Evolutionary conservation across 139 green algal species (phyloP).

Genomic region (Micractinium conductrix): DNA sequence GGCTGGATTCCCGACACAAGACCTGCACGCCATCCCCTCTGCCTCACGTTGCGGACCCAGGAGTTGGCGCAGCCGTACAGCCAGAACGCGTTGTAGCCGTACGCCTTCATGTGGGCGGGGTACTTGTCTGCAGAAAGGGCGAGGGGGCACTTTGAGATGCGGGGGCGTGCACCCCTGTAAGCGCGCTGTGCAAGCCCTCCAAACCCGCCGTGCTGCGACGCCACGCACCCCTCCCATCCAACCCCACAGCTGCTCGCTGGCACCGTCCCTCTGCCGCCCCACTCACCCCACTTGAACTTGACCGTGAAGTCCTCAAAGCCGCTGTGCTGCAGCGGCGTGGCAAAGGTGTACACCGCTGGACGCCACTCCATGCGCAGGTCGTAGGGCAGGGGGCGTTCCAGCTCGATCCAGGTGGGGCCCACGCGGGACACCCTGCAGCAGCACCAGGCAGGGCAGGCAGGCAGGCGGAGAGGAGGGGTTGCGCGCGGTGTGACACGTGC

Average conservation of each 20-base stretch:
- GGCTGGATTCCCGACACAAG: too few species aligned
- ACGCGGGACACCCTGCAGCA: neutral
- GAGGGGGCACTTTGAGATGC: too few species aligned
- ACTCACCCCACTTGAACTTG: neutral
- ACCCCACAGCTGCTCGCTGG: too few species aligned
- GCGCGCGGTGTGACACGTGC: neutral
- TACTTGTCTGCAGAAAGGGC: neutral
- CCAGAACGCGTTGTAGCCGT: slow-evolving; percentile 4
- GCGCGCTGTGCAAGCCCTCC: too few species aligned
- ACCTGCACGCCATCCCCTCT: too few species aligned
- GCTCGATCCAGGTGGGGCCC: neutral
- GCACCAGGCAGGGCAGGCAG: neutral
- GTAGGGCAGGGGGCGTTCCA: slow-evolving; percentile 9
- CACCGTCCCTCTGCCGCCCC: too few species aligned
- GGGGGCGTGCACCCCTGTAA: too few species aligned
- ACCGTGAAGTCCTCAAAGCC: slow-evolving; percentile 16
- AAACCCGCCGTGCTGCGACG: too few species aligned
- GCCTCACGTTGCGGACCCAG: neutral
- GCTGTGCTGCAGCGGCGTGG: slow-evolving; percentile 11
- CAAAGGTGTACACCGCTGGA: neutral
- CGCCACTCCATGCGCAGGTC: neutral
- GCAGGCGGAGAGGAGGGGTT: neutral
- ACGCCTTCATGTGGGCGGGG: neutral
- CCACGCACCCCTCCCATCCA: too few species aligned
- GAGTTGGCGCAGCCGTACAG: neutral